Conservation (phyloP, 768 basidiomycete species). For the Calocera cornea region DNA sequence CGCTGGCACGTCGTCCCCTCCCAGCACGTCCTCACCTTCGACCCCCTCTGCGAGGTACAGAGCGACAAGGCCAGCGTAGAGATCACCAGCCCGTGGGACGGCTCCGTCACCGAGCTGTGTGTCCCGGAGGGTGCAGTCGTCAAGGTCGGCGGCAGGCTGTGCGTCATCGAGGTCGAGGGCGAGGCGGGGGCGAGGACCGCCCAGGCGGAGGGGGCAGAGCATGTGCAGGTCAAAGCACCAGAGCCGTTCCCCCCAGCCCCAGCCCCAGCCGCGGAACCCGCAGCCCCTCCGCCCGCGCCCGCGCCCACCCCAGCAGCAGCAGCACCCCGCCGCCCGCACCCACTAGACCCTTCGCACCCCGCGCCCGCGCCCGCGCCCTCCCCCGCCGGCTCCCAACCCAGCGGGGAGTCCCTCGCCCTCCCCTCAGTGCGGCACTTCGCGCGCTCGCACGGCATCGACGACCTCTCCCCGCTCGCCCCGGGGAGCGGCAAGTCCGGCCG, state of each 20-base stretch:
- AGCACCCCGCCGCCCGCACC: conserved; percentile 9
- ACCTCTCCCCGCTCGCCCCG: conserved; percentile 41
- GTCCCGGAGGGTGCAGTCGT: conserved; percentile 73
- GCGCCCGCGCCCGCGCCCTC: neutral
- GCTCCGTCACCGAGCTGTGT: conserved; percentile 53
- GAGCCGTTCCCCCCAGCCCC: conserved; percentile 13
- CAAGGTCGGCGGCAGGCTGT: conserved; percentile 66
- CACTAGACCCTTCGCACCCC: conserved; percentile 12
- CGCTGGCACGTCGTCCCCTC: conserved; percentile 49
- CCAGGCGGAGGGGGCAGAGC: conserved; percentile 13
- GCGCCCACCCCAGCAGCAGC: conserved; percentile 7
- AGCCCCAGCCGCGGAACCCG: conserved; percentile 1
- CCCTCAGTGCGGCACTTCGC: conserved; percentile 73
- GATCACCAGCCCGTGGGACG: conserved; percentile 77
- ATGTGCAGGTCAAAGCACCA: conserved; percentile 4
- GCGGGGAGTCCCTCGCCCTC: conserved; percentile 43
- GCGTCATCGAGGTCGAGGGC: conserved; percentile 63
- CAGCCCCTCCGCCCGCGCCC: conserved; percentile 11
- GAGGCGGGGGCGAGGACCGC: conserved; percentile 25
- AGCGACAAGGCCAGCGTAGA: conserved; percentile 85
- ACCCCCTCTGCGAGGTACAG: conserved; percentile 66
- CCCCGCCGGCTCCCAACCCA: neutral
- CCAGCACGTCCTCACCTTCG: conserved; percentile 30
- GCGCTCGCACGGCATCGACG: conserved; percentile 41
- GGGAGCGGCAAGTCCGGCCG: conserved; percentile 66